These are phyloP conservation scores for Cyberlindnera sargentensis DNA, from an alignment of 805 yeast genomes.

Conservation along the genomic window DNA sequence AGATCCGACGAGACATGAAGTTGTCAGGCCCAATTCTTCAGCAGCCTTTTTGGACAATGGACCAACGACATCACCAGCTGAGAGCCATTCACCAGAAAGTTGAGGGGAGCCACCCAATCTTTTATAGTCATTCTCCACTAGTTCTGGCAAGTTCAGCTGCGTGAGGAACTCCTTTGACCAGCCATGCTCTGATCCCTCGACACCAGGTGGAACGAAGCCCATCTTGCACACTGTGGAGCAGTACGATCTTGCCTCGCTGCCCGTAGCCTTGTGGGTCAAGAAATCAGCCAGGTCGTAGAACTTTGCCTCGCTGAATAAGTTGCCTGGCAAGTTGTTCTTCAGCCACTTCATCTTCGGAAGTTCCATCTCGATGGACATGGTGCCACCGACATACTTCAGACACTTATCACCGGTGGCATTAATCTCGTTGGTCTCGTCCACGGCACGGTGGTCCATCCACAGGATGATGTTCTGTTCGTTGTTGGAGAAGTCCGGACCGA, in stretches of 20 bases:
- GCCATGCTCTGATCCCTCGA: constrained; percentile 77
- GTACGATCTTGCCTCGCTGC: constrained; percentile 77
- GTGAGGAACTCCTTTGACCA: constrained; percentile 82
- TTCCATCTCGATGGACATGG: constrained; percentile 98
- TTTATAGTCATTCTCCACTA: constrained; percentile 67
- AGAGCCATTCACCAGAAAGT: constrained; percentile 61
- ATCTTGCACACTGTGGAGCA: constrained; percentile 94
- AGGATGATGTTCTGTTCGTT: constrained; percentile 73
- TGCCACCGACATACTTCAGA: constrained; percentile 91
- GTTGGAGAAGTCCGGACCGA: constrained; percentile 84
- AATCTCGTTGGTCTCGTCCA: constrained; percentile 68
- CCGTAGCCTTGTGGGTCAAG: constrained; percentile 87
- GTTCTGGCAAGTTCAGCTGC: constrained; percentile 65
- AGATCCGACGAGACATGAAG: constrained; percentile 78
- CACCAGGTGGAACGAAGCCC: constrained; percentile 89
- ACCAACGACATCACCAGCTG: constrained; percentile 91
- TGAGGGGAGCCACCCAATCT: constrained; percentile 81
- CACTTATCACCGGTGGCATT: constrained; percentile 75
- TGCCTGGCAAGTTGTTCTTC: constrained; percentile 70
- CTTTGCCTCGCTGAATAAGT: constrained; percentile 51
- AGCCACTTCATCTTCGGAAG: constrained; percentile 96
- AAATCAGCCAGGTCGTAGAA: constrained; percentile 92
- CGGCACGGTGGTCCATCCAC: constrained; percentile 99
- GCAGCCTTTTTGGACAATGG: constrained; percentile 62
- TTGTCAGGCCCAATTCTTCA: constrained; percentile 72